Conservation (phyloP, 306 rosid genomes). For the Vicia villosa region DNA sequence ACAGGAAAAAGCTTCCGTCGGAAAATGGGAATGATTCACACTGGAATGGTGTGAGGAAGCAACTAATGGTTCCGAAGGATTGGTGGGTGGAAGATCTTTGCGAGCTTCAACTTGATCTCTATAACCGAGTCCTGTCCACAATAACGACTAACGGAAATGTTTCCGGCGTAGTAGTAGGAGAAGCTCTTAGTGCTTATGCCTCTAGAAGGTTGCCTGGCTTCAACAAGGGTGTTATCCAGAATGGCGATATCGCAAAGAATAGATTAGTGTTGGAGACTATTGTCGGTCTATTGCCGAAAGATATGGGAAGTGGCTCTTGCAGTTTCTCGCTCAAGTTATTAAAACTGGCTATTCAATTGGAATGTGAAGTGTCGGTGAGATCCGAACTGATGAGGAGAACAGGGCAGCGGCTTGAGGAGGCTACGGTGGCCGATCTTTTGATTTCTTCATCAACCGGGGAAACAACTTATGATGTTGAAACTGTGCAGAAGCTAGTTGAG, state of each 20-base stretch:
- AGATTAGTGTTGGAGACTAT: slow-evolving; percentile 67
- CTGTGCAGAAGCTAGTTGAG: slow-evolving; percentile 76
- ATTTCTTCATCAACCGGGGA: slow-evolving; percentile 54
- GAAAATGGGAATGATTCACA: slow-evolving; percentile 69
- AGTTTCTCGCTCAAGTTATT: slow-evolving; percentile 71
- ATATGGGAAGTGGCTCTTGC: slow-evolving; percentile 57
- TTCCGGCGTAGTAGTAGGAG: slow-evolving; percentile 66
- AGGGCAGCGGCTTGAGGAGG: slow-evolving; percentile 79
- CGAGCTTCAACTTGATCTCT: slow-evolving; percentile 84
- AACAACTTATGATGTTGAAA: slow-evolving; percentile 57
- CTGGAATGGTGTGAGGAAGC: slow-evolving; percentile 75
- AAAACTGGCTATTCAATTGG: slow-evolving; percentile 56
- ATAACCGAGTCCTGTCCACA: slow-evolving; percentile 62
- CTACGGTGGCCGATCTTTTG: slow-evolving; percentile 70
- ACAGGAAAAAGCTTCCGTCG: slow-evolving; percentile 76
- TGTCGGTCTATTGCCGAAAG: slow-evolving; percentile 59
- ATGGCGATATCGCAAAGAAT: slow-evolving; percentile 61
- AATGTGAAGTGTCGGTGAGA: slow-evolving; percentile 62
- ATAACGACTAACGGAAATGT: slow-evolving; percentile 60
- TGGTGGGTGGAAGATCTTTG: slow-evolving; percentile 99
- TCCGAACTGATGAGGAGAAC: slow-evolving; percentile 62
- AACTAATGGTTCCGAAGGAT: slow-evolving; percentile 71
- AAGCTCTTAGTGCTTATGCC: slow-evolving; percentile 80
- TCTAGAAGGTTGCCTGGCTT: slow-evolving; percentile 70
- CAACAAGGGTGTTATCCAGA: slow-evolving; percentile 65